phyloP scores from a whole-genome alignment of 306 rosid genomes.

The Dicorynia guianensis region DNA sequence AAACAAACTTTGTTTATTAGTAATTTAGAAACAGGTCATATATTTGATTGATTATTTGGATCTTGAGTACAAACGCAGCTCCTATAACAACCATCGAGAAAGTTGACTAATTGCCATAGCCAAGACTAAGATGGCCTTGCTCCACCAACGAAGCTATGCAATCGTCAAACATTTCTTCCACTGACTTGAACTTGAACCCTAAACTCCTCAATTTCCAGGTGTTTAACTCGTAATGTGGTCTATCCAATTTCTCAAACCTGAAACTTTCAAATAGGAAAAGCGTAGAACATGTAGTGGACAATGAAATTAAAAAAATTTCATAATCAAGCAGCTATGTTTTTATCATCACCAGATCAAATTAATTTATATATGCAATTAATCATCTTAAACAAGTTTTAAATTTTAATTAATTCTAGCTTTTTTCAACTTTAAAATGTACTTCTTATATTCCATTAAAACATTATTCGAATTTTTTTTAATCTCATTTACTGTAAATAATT shows the following conservation, averaged over 20 bases:
- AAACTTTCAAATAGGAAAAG: slow-evolving; percentile 8
- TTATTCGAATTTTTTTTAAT: background rate
- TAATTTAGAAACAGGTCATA: too few relatives aligned
- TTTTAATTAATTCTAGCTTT: background rate
- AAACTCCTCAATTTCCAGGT: slow-evolving; percentile 59
- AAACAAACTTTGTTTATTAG: too few relatives aligned
- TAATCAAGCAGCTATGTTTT: background rate
- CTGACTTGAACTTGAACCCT: slow-evolving; percentile 70
- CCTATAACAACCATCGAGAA: background rate
- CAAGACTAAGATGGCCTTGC: slow-evolving; percentile 51
- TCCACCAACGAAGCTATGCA: slow-evolving; percentile 69
- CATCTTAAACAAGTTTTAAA: background rate
- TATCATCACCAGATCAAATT: too few relatives aligned
- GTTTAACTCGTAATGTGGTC: slow-evolving; percentile 67
- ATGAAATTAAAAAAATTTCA: background rate
- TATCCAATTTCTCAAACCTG: slow-evolving; percentile 64
- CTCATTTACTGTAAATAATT: background rate
- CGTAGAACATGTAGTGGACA: background rate
- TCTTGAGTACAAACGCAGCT: background rate
- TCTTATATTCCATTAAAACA: background rate
- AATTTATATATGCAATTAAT: background rate
- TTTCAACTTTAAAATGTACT: background rate
- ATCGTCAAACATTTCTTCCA: slow-evolving; percentile 85
- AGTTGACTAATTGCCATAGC: background rate
- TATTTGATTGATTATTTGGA: background rate